Conservation (phyloP, 768 basidiomycete species). For the Sarcodon aspratus region DNA sequence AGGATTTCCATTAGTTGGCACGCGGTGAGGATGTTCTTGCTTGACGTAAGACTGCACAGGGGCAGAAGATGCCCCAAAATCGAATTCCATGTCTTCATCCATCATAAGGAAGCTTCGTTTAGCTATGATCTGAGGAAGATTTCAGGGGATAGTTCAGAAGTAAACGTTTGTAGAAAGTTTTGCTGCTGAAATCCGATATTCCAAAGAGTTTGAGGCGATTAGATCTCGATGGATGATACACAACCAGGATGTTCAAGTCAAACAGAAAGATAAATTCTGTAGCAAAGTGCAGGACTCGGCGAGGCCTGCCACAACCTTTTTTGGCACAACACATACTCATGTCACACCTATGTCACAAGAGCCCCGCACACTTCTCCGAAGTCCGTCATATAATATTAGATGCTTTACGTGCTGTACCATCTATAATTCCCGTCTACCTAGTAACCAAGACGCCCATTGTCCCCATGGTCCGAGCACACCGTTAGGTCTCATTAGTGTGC, state of each 20-base stretch:
- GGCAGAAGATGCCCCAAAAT: conserved; percentile 22
- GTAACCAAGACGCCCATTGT: conserved; percentile 57
- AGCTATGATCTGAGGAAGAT: neutral
- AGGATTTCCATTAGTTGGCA: conserved; percentile 23
- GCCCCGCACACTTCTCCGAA: too few relatives aligned
- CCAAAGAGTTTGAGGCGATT: too few relatives aligned
- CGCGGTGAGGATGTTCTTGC: conserved; percentile 18
- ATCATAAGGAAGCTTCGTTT: conserved; percentile 22
- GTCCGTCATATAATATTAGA: neutral
- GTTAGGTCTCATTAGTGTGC: conserved; percentile 57
- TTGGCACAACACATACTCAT: too few relatives aligned
- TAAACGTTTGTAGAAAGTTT: too few relatives aligned
- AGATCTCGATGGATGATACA: too few relatives aligned
- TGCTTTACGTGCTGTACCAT: neutral
- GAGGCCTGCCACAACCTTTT: too few relatives aligned
- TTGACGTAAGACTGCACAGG: conserved; percentile 21
- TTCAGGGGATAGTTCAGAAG: too few relatives aligned
- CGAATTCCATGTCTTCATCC: conserved; percentile 78
- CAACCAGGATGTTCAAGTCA: too few relatives aligned
- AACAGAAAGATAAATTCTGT: too few relatives aligned
- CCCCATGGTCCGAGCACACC: conserved; percentile 41
- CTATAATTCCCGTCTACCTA: conserved; percentile 42
- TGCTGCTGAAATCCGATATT: too few relatives aligned
- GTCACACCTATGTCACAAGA: too few relatives aligned
- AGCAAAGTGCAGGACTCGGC: too few relatives aligned